Conservation (phyloP, 495 filamentous ascomycete genomes). For the Niebla homalea region DNA sequence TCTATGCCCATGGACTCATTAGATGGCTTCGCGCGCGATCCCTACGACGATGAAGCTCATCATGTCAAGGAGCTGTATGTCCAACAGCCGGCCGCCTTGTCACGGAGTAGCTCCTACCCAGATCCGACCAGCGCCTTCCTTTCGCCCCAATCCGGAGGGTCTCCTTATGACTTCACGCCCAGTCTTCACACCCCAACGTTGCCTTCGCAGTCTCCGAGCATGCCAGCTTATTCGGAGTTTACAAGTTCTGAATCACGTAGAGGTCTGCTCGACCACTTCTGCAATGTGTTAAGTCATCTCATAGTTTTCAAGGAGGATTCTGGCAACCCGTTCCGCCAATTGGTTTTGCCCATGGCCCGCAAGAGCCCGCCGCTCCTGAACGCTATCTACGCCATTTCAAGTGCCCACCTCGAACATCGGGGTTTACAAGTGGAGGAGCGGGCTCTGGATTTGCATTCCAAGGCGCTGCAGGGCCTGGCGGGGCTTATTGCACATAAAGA, state of each 20-base stretch:
- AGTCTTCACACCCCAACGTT: conserved; percentile 1
- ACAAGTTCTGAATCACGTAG: conserved; percentile 39
- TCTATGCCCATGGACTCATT: conserved; percentile 18
- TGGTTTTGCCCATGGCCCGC: conserved; percentile 44
- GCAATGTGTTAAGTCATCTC: conserved; percentile 47
- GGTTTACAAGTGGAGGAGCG: conserved; percentile 42
- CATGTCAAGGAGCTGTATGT: conserved; percentile 15
- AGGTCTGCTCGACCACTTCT: conserved; percentile 47
- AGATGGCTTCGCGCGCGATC: conserved; percentile 16
- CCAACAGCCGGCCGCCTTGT: conserved; percentile 13
- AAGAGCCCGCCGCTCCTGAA: conserved; percentile 40
- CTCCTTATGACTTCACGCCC: conserved; percentile 30
- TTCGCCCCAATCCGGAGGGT: conserved; percentile 17
- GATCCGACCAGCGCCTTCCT: conserved; percentile 19
- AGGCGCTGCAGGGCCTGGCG: conserved; percentile 44
- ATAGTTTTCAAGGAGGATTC: conserved; percentile 51
- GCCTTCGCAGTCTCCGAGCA: conserved; percentile 12
- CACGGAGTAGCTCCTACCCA: conserved; percentile 19
- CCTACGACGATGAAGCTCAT: conserved; percentile 17
- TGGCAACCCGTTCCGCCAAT: conserved; percentile 48
- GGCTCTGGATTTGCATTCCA: conserved; percentile 45
- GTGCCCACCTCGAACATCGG: conserved; percentile 45
- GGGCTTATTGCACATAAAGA: conserved; percentile 40
- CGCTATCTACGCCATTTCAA: conserved; percentile 44
- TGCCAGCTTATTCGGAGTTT: conserved; percentile 43